phyloP scores from a whole-genome alignment of 192 early-diverging fungal species.

The Geranomyces michiganensis region DNA sequence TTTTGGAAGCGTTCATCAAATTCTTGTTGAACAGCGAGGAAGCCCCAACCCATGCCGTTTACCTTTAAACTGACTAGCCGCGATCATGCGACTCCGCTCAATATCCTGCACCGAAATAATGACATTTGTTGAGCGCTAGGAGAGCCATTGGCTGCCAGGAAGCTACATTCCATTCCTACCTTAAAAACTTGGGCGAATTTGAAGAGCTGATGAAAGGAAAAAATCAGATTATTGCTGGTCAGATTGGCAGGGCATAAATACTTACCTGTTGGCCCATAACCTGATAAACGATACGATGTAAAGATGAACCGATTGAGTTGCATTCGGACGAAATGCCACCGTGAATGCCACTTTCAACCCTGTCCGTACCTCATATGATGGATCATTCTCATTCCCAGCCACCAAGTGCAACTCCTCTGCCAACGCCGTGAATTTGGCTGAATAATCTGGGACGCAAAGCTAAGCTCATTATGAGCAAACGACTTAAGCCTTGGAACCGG shows the following conservation, averaged over 20 bases:
- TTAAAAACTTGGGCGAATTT: conserved; percentile 33
- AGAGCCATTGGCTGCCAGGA: neutral
- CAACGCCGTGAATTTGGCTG: conserved; percentile 16
- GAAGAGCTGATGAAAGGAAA: conserved; percentile 13
- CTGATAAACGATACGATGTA: too few species aligned
- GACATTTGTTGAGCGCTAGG: neutral
- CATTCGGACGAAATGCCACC: too few species aligned
- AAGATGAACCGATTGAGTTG: too few species aligned
- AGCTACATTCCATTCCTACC: too few species aligned
- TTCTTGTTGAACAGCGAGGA: neutral
- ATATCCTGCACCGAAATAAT: conserved; percentile 21
- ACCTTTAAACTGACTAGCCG: conserved; percentile 29
- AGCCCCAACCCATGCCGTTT: neutral
- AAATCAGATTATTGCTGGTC: too few species aligned
- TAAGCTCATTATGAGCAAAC: neutral
- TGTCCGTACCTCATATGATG: conserved; percentile 19
- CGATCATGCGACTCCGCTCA: conserved; percentile 26
- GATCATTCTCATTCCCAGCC: conserved; percentile 27
- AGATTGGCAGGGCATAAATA: too few species aligned
- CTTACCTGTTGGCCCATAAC: too few species aligned
- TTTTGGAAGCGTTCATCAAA: neutral
- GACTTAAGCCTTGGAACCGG: too few species aligned
- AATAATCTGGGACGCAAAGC: conserved; percentile 18
- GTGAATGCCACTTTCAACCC: too few species aligned
- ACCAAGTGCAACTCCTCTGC: conserved; percentile 27